phyloP scores from a whole-genome alignment of 352 stramenopile genomes.

The Achlya hypogyna region DNA sequence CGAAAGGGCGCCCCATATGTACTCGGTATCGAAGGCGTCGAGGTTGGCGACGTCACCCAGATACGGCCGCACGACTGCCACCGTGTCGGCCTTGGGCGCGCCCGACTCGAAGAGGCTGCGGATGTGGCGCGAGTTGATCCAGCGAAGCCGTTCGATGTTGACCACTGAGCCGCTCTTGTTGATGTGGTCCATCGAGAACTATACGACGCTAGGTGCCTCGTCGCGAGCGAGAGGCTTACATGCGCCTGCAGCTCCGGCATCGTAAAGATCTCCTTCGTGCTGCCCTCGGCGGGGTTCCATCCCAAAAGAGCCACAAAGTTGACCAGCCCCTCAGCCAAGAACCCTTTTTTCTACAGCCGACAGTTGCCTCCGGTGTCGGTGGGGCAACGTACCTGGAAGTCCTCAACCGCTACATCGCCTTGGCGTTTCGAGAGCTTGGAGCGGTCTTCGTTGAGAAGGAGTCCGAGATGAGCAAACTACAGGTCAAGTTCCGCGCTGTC shows the following conservation, averaged over 20 bases:
- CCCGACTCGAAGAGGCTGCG: constrained; percentile 59
- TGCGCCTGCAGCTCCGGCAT: constrained; percentile 84
- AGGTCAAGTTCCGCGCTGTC: background rate
- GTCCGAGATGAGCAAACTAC: constrained; percentile 81
- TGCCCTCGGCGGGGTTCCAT: constrained; percentile 92
- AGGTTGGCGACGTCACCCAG: constrained; percentile 33
- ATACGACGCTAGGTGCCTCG: background rate
- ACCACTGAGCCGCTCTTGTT: constrained; percentile 86
- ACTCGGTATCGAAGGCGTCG: constrained; percentile 38
- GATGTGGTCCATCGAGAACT: constrained; percentile 81
- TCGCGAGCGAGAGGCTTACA: constrained; percentile 22
- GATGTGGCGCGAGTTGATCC: constrained; percentile 86
- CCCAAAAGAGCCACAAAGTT: constrained; percentile 98
- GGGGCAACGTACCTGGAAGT: constrained; percentile 81
- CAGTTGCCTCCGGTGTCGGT: background rate
- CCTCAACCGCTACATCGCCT: constrained; percentile 93
- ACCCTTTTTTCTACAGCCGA: constrained; percentile 83
- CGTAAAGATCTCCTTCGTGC: constrained; percentile 96
- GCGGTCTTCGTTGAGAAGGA: constrained; percentile 96
- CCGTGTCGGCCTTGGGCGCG: constrained; percentile 35
- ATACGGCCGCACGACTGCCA: constrained; percentile 60
- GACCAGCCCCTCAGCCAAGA: constrained; percentile 91
- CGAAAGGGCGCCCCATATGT: constrained; percentile 66
- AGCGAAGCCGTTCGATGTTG: constrained; percentile 75
- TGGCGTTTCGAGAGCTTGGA: constrained; percentile 98